phyloP scores from a whole-genome alignment of 495 filamentous ascomycete species.

The Lindgomyces ingoldianus region DNA sequence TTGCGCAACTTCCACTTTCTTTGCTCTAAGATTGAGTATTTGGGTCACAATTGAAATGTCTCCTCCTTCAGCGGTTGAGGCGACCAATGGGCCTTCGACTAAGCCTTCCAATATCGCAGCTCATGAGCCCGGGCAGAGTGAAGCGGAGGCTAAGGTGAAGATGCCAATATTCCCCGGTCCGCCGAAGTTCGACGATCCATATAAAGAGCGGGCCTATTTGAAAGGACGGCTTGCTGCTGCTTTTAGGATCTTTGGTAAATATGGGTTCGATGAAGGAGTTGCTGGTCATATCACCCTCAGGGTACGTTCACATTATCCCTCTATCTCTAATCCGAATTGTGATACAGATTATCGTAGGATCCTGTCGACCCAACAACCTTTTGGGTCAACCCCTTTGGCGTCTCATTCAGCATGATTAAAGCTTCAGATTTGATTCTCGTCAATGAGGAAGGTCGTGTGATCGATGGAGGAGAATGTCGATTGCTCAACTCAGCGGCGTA shows the following conservation, averaged over 20 bases:
- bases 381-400: conserved; percentile 82
- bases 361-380: conserved; percentile 68
- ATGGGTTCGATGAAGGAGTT: conserved; percentile 63
- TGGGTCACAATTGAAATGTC: conserved; percentile 14
- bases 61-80: conserved; percentile 22
- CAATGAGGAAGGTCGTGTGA: conserved; percentile 62
- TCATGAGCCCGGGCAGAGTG: conserved; percentile 39
- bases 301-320: conserved; percentile 18
- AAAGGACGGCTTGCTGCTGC: conserved; percentile 67
- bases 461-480: conserved; percentile 64
- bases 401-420: conserved; percentile 68
- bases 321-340: background rate
- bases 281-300: conserved; percentile 48
- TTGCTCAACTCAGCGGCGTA: conserved; percentile 65
- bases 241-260: conserved; percentile 69
- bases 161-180: conserved; percentile 50
- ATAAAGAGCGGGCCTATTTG: conserved; percentile 63
- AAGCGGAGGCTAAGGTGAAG: conserved; percentile 45
- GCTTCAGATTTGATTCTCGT: conserved; percentile 73
- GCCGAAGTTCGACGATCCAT: conserved; percentile 61
- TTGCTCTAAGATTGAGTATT: background rate
- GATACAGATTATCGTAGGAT: conserved; percentile 47
- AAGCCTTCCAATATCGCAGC: conserved; percentile 34
- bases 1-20: background rate
- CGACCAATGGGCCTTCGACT: conserved; percentile 14